Conservation (phyloP, 768 basidiomycete genomes). For the Russula sp. region DNA sequence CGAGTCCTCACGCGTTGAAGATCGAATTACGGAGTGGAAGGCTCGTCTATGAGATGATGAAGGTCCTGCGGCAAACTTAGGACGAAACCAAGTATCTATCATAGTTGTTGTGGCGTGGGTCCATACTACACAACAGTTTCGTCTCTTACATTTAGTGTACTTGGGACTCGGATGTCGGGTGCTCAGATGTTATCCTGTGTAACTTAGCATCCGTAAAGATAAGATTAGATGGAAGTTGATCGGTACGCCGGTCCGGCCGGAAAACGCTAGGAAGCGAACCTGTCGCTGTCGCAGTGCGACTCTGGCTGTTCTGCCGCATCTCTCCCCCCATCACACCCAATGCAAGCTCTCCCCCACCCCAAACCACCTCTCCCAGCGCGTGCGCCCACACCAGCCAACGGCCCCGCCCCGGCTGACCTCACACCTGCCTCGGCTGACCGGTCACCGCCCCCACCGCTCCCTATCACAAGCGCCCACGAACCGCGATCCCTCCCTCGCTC, state of each 20-base stretch:
- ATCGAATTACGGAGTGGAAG: neutral
- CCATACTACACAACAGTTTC: no score
- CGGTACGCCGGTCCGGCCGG: slow-evolving; percentile 5
- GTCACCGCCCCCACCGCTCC: slow-evolving; percentile 9
- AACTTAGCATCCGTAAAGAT: neutral
- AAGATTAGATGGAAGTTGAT: neutral
- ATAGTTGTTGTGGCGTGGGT: no score
- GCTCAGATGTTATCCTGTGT: neutral
- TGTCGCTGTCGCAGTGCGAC: neutral
- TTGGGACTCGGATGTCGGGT: no score
- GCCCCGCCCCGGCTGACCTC: neutral
- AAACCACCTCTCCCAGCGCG: slow-evolving; percentile 14
- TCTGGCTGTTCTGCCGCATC: slow-evolving; percentile 5
- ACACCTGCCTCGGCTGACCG: slow-evolving; percentile 9
- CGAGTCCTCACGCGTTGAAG: neutral
- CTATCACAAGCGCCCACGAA: slow-evolving; percentile 9
- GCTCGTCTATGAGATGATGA: no score
- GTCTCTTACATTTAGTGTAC: no score
- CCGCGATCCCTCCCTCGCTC: slow-evolving; percentile 12
- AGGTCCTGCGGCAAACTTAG: no score
- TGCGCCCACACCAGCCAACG: slow-evolving; percentile 3
- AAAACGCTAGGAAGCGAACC: neutral
- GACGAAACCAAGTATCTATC: no score
- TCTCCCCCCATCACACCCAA: slow-evolving; percentile 10
- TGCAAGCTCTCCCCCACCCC: slow-evolving; percentile 18